Evolutionary conservation across 768 basidiomycete genomes (phyloP).

Genomic region (Russula dissimulans): DNA sequence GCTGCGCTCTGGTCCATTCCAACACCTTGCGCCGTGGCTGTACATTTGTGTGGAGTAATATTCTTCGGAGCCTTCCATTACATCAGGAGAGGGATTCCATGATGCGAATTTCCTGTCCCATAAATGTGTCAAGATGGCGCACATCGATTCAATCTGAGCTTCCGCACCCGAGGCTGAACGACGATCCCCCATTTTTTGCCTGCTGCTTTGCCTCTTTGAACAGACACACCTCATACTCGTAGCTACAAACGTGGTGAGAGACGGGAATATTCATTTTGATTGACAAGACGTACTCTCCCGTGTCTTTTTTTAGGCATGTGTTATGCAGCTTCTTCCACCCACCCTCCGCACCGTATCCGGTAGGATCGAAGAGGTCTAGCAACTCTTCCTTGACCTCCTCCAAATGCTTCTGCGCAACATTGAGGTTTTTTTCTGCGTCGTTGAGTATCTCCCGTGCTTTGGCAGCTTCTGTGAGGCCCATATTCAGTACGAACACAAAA

Average conservation of each 20-base stretch:
- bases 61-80: constrained; percentile 49
- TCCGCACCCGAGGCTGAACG: constrained; percentile 75
- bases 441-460: constrained; percentile 53
- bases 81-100: constrained; percentile 63
- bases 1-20: constrained; percentile 91
- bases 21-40: constrained; percentile 78
- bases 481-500: not conserved
- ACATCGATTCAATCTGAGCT: not conserved
- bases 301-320: constrained; percentile 68
- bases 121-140: not conserved
- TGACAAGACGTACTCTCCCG: constrained; percentile 70
- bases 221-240: constrained; percentile 90
- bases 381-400: constrained; percentile 49
- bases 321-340: constrained; percentile 96
- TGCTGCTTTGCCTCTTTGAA: constrained; percentile 86
- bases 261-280: not conserved
- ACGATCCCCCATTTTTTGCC: constrained; percentile 66
- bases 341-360: constrained; percentile 68
- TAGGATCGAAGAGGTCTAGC: constrained; percentile 51
- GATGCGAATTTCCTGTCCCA: constrained; percentile 55
- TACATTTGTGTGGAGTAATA: constrained; percentile 83
- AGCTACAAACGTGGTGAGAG: constrained; percentile 38
- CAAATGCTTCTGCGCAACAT: constrained; percentile 42
- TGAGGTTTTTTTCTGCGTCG: constrained; percentile 54
- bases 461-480: constrained; percentile 38